Evolutionary conservation across 1,284 basidiomycete species (phyloP).

Genomic region (Puccinia brachypodii): DNA sequence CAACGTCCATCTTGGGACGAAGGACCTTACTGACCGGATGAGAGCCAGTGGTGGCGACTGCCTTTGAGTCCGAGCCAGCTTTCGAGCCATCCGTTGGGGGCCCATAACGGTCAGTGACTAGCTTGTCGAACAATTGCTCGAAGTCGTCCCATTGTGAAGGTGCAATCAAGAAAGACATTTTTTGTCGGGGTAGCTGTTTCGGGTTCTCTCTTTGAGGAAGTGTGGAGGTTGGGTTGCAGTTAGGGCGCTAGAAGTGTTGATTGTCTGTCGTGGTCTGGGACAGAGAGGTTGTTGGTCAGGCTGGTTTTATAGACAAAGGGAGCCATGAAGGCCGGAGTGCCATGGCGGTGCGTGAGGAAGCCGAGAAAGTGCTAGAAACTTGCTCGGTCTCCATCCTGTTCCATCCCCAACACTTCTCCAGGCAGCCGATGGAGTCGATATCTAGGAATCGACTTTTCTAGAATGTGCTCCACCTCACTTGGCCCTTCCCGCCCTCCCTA

Average conservation of each 20-base stretch:
- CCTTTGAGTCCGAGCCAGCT: slow-evolving; percentile 1
- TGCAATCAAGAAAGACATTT: slow-evolving; percentile 34
- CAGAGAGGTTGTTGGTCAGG: neutral
- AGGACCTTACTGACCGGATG: slow-evolving; percentile 13
- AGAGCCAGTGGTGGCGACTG: neutral
- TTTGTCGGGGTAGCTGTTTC: neutral
- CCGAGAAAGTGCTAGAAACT: neutral
- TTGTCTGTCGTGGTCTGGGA: neutral
- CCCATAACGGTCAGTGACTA: slow-evolving; percentile 43
- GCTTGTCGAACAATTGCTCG: slow-evolving; percentile 33
- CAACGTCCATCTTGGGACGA: slow-evolving; percentile 33
- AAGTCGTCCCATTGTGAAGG: slow-evolving; percentile 45
- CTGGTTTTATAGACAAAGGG: neutral
- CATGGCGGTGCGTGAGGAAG: neutral
- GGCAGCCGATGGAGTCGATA: neutral
- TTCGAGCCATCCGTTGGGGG: slow-evolving; percentile 15
- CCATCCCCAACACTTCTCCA: neutral
- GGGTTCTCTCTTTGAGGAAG: neutral
- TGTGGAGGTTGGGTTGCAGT: neutral
- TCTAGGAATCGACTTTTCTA: neutral
- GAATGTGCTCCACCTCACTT: neutral
- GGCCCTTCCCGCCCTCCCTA: neutral
- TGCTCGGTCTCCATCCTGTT: neutral
- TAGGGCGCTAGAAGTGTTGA: neutral
- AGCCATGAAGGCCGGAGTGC: neutral